Conservation (phyloP, 2,329 filamentous ascomycete species). For the Uncinocarpus reesii region DNA sequence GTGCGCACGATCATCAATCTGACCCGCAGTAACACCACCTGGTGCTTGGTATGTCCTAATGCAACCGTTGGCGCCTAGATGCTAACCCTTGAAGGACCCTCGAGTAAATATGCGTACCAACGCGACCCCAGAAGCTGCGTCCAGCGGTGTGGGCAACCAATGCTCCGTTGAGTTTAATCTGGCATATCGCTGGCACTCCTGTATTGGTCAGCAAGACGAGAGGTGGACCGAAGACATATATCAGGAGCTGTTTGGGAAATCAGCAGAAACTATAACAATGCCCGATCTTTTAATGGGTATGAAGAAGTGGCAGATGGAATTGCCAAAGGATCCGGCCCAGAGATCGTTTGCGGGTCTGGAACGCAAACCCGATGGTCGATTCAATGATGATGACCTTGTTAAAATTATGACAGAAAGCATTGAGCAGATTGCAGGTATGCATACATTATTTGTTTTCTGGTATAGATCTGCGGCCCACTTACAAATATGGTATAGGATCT, state of each 20-base stretch:
- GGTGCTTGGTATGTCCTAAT: conserved; percentile 26
- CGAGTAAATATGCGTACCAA: conserved; percentile 27
- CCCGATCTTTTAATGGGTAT: conserved; percentile 40
- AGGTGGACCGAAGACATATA: conserved; percentile 60
- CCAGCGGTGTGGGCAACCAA: conserved; percentile 42
- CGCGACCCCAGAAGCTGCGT: conserved; percentile 22
- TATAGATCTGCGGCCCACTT: not conserved
- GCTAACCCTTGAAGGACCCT: conserved; percentile 25
- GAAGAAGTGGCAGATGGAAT: conserved; percentile 45
- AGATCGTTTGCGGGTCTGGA: conserved; percentile 53
- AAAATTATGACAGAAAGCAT: conserved; percentile 53
- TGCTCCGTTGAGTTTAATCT: conserved; percentile 46
- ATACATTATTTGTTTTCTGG: not conserved
- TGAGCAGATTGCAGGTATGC: conserved; percentile 57
- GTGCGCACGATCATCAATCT: conserved; percentile 27
- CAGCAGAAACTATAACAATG: conserved; percentile 16
- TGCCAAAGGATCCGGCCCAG: conserved; percentile 51
- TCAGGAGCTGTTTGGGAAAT: conserved; percentile 21
- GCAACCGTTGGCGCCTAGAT: not conserved
- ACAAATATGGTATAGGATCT: conserved; percentile 13
- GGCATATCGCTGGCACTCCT: conserved; percentile 51
- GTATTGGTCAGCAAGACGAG: conserved; percentile 58
- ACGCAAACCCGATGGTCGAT: conserved; percentile 51
- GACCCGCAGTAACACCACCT: conserved; percentile 35
- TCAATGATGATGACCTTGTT: conserved; percentile 60